Evolutionary conservation across 2,329 filamentous ascomycete genomes (phyloP), one percentile per base, ranked within the genome.

Genomic region (Chaetomium globosum): DNA sequence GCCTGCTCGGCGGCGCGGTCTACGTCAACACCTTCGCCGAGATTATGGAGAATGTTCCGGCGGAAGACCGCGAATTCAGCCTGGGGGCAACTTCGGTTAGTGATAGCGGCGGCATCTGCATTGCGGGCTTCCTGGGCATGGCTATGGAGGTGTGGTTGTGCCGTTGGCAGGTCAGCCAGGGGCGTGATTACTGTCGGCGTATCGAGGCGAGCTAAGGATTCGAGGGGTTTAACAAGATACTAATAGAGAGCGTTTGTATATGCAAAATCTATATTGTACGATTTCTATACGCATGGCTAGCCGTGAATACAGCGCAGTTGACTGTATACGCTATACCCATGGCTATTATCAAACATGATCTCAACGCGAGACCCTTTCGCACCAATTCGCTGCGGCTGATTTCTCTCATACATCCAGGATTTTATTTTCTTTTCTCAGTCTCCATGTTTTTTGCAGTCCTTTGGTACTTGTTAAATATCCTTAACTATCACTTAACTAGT

Each of bases 1-100:
- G 95, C 0, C 77, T 98, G 13, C 81, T 99, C 0, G 95, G 95
- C 0, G 95, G 95, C 0, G 82, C 92, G 3, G 95, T 98, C 0
- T 99, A 99, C 73, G 93, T 98, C 66, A 96, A 94, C 73, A 97
- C 93, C 0, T 99, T 98, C 77, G 92, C 93, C 0, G 91, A 96
- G 75, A 97, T 99, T 67, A 89, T 92, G 75, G 92, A 97, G 72
- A 87, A 88, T 7, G 88, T 97, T 0, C 87, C 88, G 0, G 80
- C 83, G 4, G 85, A 87, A 36, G 93, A 97, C 61, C 85, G 94
- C 6, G 95, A 99, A 78, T 98, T 98, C 74, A 96, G 92, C 66
- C 80, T 99, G 1, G 88, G 91, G 0, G 94, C 93, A 0, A 95
- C 93, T 2, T 96, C 90, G 30, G 94, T 97, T 49, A 96, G 92